Percentiles rank a stretch among this genome's conserved stretches.
Conservation (phyloP, 805 yeast species). For the Yarrowia sp. region DNA sequence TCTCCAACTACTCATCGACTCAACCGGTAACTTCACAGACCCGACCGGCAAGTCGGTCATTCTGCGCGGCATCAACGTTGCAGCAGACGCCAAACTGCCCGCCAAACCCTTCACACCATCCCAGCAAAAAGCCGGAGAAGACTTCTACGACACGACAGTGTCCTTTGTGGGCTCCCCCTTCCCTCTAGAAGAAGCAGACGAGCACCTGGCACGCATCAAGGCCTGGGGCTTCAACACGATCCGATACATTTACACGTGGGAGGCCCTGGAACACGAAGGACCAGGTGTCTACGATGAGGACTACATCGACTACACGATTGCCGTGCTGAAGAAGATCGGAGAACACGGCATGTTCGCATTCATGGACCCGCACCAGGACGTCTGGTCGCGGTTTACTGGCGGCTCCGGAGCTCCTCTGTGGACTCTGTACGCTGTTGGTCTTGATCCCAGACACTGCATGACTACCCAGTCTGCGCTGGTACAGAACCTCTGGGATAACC, state of each 20-base stretch:
- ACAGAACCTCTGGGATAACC: constrained; percentile 55
- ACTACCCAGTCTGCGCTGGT: constrained; percentile 72
- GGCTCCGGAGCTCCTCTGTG: constrained; percentile 95
- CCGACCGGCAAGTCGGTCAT: constrained; percentile 56
- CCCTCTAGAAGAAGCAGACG: constrained; percentile 66
- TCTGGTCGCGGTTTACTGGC: constrained; percentile 84
- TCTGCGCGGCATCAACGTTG: constrained; percentile 78
- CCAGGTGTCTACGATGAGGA: constrained; percentile 81
- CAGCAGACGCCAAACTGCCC: constrained; percentile 73
- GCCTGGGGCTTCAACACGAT: constrained; percentile 79
- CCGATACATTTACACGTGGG: constrained; percentile 83
- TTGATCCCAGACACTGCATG: constrained; percentile 68
- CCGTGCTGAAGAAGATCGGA: constrained; percentile 56
- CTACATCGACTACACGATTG: constrained; percentile 65
- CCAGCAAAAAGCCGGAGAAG: constrained; percentile 37
- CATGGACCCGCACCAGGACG: constrained; percentile 90
- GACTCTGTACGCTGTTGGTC: constrained; percentile 87
- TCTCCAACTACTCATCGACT: constrained; percentile 27
- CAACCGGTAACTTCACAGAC: constrained; percentile 58
- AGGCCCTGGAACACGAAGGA: constrained; percentile 83
- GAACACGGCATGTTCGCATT: constrained; percentile 69
- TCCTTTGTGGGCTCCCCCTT: constrained; percentile 85
- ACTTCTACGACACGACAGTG: constrained; percentile 68
- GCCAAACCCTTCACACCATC: constrained; percentile 45
- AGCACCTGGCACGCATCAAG: constrained; percentile 67